Percentiles rank a stretch among this genome's conserved stretches.
Evolutionary conservation across 495 filamentous ascomycete genomes (phyloP).

Genomic region (Penicillium manginii): DNA sequence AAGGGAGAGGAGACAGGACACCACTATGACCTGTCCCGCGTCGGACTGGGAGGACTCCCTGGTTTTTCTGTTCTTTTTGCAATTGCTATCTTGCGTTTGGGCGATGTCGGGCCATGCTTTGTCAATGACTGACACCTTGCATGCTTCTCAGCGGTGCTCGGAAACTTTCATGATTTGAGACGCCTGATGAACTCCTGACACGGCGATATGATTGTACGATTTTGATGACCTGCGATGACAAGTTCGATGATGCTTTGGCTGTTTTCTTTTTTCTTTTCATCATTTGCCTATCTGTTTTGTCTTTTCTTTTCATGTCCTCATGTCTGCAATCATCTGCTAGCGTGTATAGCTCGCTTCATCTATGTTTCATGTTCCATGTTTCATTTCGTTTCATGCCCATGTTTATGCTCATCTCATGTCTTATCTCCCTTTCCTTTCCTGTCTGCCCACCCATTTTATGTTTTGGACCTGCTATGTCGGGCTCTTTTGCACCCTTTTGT

Average conservation of each 20-base stretch:
- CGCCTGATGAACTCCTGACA: conserved; percentile 29
- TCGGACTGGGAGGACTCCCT: conserved; percentile 34
- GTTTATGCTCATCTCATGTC: conserved; percentile 4
- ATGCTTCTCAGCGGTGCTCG: conserved; percentile 2
- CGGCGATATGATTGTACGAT: conserved; percentile 54
- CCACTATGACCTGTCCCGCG: conserved; percentile 3
- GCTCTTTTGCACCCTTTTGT: not conserved
- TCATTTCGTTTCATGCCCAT: conserved; percentile 11
- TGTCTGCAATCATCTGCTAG: conserved; percentile 10
- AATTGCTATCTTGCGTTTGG: conserved; percentile 29
- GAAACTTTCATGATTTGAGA: conserved; percentile 16
- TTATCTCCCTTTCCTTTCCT: conserved; percentile 3
- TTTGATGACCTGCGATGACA: conserved; percentile 53
- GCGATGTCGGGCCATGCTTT: conserved; percentile 4
- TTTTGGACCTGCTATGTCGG: not conserved
- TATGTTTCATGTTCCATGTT: conserved; percentile 9
- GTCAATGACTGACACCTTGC: not conserved
- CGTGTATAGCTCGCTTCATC: conserved; percentile 12
- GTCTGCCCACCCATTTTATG: not conserved
- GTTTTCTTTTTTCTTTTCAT: conserved; percentile 16
- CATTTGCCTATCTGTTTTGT: conserved; percentile 28
- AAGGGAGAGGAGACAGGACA: not conserved
- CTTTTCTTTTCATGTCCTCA: conserved; percentile 12
- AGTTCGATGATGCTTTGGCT: conserved; percentile 38
- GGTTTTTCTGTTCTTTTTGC: conserved; percentile 26